A percentile compares a stretch with the other conserved stretches of the same genome.
Conservation (phyloP, 768 basidiomycete genomes). For the Naganishia friedmannii region DNA sequence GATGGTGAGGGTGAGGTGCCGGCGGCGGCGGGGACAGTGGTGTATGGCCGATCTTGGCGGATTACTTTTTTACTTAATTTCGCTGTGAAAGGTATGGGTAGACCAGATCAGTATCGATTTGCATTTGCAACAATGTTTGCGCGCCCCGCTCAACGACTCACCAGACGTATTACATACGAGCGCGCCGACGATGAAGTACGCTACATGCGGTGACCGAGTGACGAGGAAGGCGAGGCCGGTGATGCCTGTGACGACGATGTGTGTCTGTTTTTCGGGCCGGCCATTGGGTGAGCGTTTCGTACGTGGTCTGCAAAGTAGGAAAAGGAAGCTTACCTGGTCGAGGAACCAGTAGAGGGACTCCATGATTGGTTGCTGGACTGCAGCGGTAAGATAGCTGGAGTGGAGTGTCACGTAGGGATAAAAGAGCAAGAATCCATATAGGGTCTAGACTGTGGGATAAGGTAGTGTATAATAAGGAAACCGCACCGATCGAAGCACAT, state of each 20-base stretch:
- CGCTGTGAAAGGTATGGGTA: not conserved
- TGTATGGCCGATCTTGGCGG: slow-evolving; percentile 20
- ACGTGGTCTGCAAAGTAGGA: too few species aligned
- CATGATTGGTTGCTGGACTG: not conserved
- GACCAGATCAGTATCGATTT: not conserved
- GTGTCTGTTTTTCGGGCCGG: slow-evolving; percentile 38
- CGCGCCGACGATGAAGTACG: slow-evolving; percentile 52
- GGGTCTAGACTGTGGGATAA: not conserved
- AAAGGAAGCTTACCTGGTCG: slow-evolving; percentile 21
- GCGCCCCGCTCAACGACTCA: not conserved
- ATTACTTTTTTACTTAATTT: slow-evolving; percentile 24
- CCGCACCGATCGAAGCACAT: slow-evolving; percentile 16
- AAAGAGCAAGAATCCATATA: too few species aligned
- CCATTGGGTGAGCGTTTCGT: too few species aligned
- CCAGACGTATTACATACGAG: slow-evolving; percentile 33
- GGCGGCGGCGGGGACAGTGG: not conserved
- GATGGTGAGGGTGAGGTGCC: not conserved
- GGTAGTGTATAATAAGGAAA: too few species aligned
- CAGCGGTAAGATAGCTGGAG: not conserved
- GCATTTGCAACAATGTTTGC: not conserved
- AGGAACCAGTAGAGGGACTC: slow-evolving; percentile 24
- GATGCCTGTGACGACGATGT: slow-evolving; percentile 47
- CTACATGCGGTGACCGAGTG: slow-evolving; percentile 50
- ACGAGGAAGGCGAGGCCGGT: slow-evolving; percentile 48
- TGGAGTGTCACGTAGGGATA: not conserved